phyloP scores from a whole-genome alignment of 2,329 filamentous ascomycete species.

The Apiospora saccharicola region DNA sequence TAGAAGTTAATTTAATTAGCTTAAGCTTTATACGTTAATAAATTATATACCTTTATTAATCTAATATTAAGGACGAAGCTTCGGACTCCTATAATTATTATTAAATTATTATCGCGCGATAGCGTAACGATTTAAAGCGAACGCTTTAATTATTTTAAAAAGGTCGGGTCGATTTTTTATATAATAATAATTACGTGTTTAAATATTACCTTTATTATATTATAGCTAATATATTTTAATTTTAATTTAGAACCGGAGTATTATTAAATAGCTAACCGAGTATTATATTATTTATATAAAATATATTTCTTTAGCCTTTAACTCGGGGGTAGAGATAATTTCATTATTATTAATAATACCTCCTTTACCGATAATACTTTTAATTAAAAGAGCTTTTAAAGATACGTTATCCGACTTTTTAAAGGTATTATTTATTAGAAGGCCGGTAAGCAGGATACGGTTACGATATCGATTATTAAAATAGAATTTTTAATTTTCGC shows the following conservation, averaged over 20 bases:
- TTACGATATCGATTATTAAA: neutral
- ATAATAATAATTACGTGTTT: no score
- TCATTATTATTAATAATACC: no score
- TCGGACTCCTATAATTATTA: no score
- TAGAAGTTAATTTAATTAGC: neutral
- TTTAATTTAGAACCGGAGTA: no score
- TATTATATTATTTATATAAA: neutral
- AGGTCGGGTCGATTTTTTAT: no score
- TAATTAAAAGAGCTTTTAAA: no score
- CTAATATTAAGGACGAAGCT: neutral
- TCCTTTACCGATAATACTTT: conserved; percentile 8
- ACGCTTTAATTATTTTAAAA: neutral
- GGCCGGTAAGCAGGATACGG: neutral
- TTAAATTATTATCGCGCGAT: no score
- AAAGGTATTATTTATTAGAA: neutral
- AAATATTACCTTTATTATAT: neutral
- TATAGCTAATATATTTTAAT: neutral
- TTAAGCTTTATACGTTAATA: neutral
- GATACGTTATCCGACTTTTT: neutral
- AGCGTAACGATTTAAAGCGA: neutral
- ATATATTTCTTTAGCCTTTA: no score
- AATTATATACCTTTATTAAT: neutral
- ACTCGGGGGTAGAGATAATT: no score
- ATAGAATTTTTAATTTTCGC: no score
- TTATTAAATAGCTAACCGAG: neutral